Evolutionary conservation across 1,284 basidiomycete genomes (phyloP).

Genomic region (Pascua guehoae): DNA sequence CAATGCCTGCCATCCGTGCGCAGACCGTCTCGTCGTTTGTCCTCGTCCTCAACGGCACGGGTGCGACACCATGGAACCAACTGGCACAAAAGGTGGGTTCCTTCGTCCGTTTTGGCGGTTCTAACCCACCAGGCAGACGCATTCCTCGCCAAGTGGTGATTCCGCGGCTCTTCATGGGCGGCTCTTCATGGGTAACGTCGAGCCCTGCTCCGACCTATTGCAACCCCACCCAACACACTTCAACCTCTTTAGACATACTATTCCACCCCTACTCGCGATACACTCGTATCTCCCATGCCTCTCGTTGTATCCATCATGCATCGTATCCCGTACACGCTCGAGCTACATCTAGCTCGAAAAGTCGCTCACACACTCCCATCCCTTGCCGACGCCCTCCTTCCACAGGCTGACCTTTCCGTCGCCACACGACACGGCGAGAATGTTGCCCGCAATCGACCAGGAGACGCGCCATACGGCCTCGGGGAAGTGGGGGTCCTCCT

Average conservation of each 20-base stretch:
- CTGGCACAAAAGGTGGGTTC: slow-evolving; percentile 25
- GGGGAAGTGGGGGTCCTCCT: slow-evolving; percentile 69
- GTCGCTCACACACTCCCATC: slow-evolving; percentile 95
- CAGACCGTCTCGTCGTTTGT: slow-evolving; percentile 18
- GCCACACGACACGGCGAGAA: slow-evolving; percentile 93
- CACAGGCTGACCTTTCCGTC: slow-evolving; percentile 97
- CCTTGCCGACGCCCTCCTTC: slow-evolving; percentile 96
- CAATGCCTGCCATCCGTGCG: slow-evolving; percentile 15
- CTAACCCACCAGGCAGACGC: slow-evolving; percentile 20
- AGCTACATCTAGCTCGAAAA: slow-evolving; percentile 62
- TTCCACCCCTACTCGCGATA: background rate
- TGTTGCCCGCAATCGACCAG: slow-evolving; percentile 94
- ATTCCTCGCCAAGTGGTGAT: slow-evolving; percentile 16
- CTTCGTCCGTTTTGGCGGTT: background rate
- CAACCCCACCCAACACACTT: background rate
- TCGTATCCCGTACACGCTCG: slow-evolving; percentile 1
- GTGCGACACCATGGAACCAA: slow-evolving; percentile 26
- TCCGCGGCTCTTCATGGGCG: no score
- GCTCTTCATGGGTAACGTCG: no score
- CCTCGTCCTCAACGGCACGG: slow-evolving; percentile 30
- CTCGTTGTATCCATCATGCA: slow-evolving; percentile 17
- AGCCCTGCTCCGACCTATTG: background rate
- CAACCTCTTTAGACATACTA: background rate
- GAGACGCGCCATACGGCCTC: slow-evolving; percentile 96
- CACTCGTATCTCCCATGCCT: slow-evolving; percentile 1